A percentile compares a stretch with the other conserved stretches of the same genome.
Conservation (phyloP, 1,139 yeast species). For the Hansenula lynferdii region DNA sequence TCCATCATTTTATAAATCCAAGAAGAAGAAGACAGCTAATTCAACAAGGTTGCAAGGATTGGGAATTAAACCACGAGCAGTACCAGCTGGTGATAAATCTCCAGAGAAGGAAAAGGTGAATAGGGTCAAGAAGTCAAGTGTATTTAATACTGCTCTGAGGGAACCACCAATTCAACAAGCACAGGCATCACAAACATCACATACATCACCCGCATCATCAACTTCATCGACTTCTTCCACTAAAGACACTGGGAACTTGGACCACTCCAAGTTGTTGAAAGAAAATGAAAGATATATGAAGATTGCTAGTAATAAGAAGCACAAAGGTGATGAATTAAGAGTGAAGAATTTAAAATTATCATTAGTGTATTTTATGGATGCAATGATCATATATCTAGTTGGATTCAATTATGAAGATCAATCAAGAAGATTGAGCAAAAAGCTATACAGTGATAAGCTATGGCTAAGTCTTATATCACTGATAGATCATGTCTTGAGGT, state of each 20-base stretch:
- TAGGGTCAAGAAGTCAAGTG: neutral
- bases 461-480: slow-evolving; percentile 17
- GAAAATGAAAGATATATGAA: slow-evolving; percentile 7
- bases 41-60: neutral
- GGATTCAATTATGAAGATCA: slow-evolving; percentile 19
- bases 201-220: neutral
- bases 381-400: slow-evolving; percentile 15
- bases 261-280: neutral
- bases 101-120: neutral
- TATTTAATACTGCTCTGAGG: neutral
- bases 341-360: slow-evolving; percentile 3
- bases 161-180: neutral
- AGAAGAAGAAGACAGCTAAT: neutral
- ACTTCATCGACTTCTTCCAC: neutral
- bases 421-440: slow-evolving; percentile 9
- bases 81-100: neutral
- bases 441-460: slow-evolving; percentile 8
- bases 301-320: slow-evolving; percentile 16
- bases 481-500: slow-evolving; percentile 11
- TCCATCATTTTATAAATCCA: slow-evolving; percentile 11
- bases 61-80: neutral
- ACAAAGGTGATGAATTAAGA: slow-evolving; percentile 13
- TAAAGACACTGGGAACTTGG: neutral
- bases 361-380: slow-evolving; percentile 12
- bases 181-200: neutral